Conservation (phyloP, 805 yeast species). For the Sugiyamaella chiloensis region DNA sequence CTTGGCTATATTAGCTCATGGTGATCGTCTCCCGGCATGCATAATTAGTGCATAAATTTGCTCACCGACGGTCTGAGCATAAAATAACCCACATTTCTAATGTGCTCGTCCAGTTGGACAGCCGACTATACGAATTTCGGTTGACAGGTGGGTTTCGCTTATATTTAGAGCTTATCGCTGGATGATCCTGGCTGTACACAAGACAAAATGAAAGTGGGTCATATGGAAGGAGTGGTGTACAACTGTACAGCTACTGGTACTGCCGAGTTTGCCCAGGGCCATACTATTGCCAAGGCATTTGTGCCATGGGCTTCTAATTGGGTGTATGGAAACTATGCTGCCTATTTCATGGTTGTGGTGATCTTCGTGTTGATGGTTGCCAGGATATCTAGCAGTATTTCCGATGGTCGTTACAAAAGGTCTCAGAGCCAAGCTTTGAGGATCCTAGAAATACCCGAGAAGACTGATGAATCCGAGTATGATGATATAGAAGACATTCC, state of each 20-base stretch:
- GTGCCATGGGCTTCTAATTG: constrained; percentile 14
- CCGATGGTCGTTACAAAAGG: constrained; percentile 11
- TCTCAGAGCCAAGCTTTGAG: neutral
- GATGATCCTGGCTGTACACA: too few relatives aligned
- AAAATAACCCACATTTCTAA: too few relatives aligned
- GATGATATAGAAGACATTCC: neutral
- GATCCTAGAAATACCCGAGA: neutral
- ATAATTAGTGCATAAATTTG: too few relatives aligned
- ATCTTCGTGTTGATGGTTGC: constrained; percentile 14
- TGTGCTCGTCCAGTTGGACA: too few relatives aligned
- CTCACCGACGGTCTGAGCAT: too few relatives aligned
- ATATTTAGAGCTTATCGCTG: neutral
- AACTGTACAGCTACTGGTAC: constrained; percentile 13
- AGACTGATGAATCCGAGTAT: neutral
- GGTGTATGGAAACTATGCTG: constrained; percentile 17
- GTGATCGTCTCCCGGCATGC: too few relatives aligned
- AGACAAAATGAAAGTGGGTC: neutral
- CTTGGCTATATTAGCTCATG: too few relatives aligned
- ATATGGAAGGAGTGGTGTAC: constrained; percentile 6
- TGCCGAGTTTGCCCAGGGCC: constrained; percentile 14
- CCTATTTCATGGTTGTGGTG: constrained; percentile 17
- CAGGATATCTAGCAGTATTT: constrained; percentile 8
- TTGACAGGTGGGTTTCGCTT: too few relatives aligned
- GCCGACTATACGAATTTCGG: too few relatives aligned
- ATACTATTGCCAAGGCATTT: constrained; percentile 10